Conservation (phyloP, 2,329 filamentous ascomycete species). For the Aspergillus sp. region DNA sequence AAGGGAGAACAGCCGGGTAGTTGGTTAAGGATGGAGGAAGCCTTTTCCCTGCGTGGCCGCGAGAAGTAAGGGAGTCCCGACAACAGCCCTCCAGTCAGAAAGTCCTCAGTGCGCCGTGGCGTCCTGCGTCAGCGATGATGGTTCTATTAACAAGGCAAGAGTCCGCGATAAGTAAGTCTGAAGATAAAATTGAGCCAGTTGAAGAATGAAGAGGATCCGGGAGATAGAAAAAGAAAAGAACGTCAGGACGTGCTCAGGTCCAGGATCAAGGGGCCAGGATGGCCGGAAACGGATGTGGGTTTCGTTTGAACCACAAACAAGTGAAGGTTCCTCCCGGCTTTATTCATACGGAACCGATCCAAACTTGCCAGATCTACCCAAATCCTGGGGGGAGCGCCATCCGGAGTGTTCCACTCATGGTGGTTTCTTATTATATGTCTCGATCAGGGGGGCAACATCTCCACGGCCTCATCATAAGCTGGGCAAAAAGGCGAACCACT, state of each 20-base stretch:
- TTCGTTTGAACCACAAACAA: conserved; percentile 4
- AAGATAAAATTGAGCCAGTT: conserved; percentile 3
- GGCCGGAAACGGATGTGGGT: conserved; percentile 9
- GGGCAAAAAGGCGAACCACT: conserved; percentile 17
- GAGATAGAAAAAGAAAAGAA: conserved; percentile 5
- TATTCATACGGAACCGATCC: not conserved
- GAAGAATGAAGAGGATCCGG: not conserved
- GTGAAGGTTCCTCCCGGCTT: not conserved
- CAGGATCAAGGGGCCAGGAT: conserved; percentile 2
- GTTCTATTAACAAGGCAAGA: not conserved
- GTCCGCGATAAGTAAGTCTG: conserved; percentile 8
- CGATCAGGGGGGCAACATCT: conserved; percentile 6
- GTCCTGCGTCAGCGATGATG: conserved; percentile 7
- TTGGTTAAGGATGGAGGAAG: not conserved
- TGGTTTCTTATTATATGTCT: conserved; percentile 10
- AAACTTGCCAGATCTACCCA: not conserved
- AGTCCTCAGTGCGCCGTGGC: conserved; percentile 6
- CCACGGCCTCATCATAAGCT: conserved; percentile 4
- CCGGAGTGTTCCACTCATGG: conserved; percentile 4
- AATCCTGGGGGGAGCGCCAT: not conserved
- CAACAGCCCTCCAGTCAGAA: conserved; percentile 3
- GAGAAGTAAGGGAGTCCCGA: conserved; percentile 16
- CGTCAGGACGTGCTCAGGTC: conserved; percentile 1
- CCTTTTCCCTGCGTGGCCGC: conserved; percentile 2
- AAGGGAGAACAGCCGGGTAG: not conserved